A percentile compares a stretch with the other conserved stretches of the same genome.
phyloP scores from a whole-genome alignment of 2,329 filamentous ascomycete species.

The Diaporthe capsici region DNA sequence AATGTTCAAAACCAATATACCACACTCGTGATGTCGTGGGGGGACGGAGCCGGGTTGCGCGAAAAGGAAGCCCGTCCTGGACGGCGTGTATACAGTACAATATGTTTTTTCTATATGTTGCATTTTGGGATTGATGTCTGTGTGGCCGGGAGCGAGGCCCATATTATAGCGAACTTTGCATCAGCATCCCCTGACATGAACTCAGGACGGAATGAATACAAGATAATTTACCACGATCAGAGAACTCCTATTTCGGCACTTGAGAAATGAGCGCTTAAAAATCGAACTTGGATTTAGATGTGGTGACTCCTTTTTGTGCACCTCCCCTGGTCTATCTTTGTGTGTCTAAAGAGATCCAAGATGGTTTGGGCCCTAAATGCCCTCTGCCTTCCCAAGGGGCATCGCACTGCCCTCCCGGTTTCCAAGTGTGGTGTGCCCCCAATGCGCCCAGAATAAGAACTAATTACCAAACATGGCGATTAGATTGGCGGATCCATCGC shows the following conservation, averaged over 20 bases:
- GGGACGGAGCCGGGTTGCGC: not conserved
- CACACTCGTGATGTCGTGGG: not conserved
- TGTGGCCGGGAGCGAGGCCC: constrained; percentile 6
- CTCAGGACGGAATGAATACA: constrained; percentile 11
- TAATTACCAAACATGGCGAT: not conserved
- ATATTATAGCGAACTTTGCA: constrained; percentile 26
- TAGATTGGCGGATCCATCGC: not conserved
- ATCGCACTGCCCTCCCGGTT: not conserved
- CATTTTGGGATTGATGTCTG: constrained; percentile 23
- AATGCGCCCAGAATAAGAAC: constrained; percentile 8
- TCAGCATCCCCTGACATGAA: not conserved
- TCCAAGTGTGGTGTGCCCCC: not conserved
- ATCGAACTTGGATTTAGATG: not conserved
- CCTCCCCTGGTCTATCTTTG: not conserved
- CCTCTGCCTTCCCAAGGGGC: not conserved
- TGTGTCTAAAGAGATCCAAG: not conserved
- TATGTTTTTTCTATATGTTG: constrained; percentile 11
- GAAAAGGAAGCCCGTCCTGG: not conserved
- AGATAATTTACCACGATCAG: constrained; percentile 4
- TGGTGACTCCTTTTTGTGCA: not conserved
- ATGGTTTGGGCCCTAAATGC: too few relatives aligned
- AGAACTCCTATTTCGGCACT: too few relatives aligned
- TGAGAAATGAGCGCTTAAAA: too few relatives aligned
- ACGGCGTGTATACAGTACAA: constrained; percentile 35
- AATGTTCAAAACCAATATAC: constrained; percentile 15